Evolutionary conservation across 306 rosid species (phyloP).

Genomic region (Vigna nakashimae): DNA sequence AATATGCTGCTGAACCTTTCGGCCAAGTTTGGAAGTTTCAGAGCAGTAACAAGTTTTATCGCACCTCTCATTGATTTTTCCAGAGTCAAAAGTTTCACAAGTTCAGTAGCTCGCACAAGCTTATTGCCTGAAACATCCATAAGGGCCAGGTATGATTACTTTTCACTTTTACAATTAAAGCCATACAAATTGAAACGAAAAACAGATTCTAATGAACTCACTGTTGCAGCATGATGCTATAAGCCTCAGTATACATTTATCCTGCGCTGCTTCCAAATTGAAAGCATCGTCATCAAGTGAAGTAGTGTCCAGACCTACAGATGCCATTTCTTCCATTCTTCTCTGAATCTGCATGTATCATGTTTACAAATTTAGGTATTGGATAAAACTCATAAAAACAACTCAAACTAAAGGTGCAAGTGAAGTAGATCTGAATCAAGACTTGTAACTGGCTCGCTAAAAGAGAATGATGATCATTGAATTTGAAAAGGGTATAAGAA

Average conservation of each 20-base stretch:
- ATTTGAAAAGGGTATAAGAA: conserved; percentile 33
- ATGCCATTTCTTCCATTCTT: conserved; percentile 75
- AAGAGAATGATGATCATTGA: conserved; percentile 24
- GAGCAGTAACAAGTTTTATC: conserved; percentile 86
- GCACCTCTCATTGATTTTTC: conserved; percentile 95
- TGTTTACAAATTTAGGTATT: conserved; percentile 27
- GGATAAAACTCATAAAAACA: conserved; percentile 24
- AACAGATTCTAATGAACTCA: conserved; percentile 42
- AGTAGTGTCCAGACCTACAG: conserved; percentile 64
- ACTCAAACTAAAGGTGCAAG: not conserved
- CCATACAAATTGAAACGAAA: not conserved
- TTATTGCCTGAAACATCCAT: conserved; percentile 78
- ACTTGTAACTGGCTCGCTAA: conserved; percentile 6
- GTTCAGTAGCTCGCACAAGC: conserved; percentile 91
- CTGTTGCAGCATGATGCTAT: conserved; percentile 96
- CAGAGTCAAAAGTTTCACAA: conserved; percentile 78
- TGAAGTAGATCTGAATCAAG: conserved; percentile 26
- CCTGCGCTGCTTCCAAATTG: conserved; percentile 89
- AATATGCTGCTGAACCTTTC: conserved; percentile 85
- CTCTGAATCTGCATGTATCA: conserved; percentile 69
- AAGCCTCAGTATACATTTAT: conserved; percentile 88
- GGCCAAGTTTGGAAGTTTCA: conserved; percentile 93
- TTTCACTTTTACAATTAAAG: conserved; percentile 34
- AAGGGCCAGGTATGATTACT: not conserved
- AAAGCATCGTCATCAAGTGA: conserved; percentile 87